These are phyloP conservation scores for Eleusine coracana DNA, from an alignment of 176 grass and related monocot species.

Conservation along the genomic window DNA sequence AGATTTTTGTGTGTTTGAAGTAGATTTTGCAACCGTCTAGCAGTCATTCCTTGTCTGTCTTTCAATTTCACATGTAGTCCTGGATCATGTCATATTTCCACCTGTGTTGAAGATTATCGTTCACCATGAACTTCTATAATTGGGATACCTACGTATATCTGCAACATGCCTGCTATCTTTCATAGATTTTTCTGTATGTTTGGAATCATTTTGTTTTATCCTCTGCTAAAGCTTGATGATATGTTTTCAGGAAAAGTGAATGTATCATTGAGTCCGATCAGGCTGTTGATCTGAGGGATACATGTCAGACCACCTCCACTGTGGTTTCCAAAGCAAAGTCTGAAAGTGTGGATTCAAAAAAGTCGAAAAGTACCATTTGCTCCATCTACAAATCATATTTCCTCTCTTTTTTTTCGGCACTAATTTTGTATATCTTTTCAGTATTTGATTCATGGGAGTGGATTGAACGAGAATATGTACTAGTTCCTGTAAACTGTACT, in stretches of 20 bases:
- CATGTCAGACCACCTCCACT: conserved; percentile 31
- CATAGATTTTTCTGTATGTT: neutral
- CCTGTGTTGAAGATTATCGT: neutral
- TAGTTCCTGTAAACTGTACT: conserved; percentile 57
- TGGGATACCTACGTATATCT: neutral
- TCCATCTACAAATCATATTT: conserved; percentile 18
- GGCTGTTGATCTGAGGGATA: conserved; percentile 28
- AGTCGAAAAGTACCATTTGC: conserved; percentile 35
- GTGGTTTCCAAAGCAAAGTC: conserved; percentile 34
- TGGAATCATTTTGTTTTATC: conserved; percentile 31
- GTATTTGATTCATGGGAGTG: conserved; percentile 78
- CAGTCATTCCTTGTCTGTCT: neutral
- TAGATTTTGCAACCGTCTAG: neutral
- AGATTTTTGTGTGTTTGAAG: neutral
- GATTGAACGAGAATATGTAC: conserved; percentile 68
- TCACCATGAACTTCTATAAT: conserved; percentile 5
- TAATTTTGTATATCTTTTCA: conserved; percentile 43
- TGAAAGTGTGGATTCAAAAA: conserved; percentile 44
- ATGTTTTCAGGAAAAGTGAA: conserved; percentile 41
- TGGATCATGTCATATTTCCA: neutral
- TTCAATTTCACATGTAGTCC: neutral
- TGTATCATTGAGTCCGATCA: neutral
- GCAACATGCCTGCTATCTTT: conserved; percentile 18
- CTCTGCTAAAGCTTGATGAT: conserved; percentile 16
- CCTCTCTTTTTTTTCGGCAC: conserved; percentile 5